These are phyloP conservation scores for Cyclocybe aegerita DNA, from an alignment of 768 basidiomycete genomes.

Conservation along the genomic window DNA sequence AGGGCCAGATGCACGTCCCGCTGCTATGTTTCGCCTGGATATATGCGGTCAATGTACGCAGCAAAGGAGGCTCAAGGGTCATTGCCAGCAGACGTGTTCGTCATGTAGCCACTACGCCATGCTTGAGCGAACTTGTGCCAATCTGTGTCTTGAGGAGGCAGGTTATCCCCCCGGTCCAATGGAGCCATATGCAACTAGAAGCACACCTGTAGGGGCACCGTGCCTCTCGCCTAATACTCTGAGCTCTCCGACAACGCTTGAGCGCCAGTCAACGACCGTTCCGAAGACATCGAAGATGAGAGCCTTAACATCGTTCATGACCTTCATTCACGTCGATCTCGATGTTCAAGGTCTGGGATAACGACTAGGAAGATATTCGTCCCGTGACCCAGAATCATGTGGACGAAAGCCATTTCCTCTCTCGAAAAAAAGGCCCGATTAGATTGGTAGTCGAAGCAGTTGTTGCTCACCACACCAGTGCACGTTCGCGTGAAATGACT, in stretches of 20 bases:
- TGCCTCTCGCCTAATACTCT: slow-evolving; percentile 25
- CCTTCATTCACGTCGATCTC: neutral
- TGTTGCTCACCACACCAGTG: too few species aligned
- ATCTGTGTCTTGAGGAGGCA: slow-evolving; percentile 24
- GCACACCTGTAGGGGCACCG: slow-evolving; percentile 20
- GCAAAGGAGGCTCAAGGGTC: neutral
- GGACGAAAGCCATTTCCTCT: too few species aligned
- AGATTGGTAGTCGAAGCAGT: too few species aligned
- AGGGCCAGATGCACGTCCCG: slow-evolving; percentile 41
- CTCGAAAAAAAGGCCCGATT: too few species aligned
- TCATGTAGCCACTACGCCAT: slow-evolving; percentile 55
- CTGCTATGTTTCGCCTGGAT: slow-evolving; percentile 40
- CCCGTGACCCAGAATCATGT: too few species aligned
- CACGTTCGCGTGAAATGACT: too few species aligned
- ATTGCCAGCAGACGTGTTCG: slow-evolving; percentile 38
- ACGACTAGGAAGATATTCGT: too few species aligned
- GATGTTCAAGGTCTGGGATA: too few species aligned
- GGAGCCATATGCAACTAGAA: neutral
- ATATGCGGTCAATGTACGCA: neutral
- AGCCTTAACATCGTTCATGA: slow-evolving; percentile 34
- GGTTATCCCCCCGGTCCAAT: neutral
- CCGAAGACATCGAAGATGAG: slow-evolving; percentile 52
- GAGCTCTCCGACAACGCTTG: slow-evolving; percentile 31
- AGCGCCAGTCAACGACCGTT: slow-evolving; percentile 49
- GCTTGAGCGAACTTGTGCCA: slow-evolving; percentile 53